Base-by-base conservation (phyloP, 2,329 filamentous ascomycete genomes). In the Zymoseptoria tritici region DNA sequence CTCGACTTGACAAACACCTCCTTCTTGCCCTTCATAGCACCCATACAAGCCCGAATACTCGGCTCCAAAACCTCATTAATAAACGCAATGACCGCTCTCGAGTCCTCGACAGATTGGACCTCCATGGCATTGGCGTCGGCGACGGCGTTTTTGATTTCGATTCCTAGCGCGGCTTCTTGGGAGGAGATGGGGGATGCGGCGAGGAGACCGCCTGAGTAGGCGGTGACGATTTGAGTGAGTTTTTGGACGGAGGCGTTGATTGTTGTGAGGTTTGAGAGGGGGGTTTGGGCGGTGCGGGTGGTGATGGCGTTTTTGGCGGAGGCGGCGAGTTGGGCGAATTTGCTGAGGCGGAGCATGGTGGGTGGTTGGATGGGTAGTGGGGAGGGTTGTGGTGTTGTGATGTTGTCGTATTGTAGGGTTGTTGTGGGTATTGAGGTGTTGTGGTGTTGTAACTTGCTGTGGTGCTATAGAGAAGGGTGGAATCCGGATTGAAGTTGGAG, bases 301-400 rank as follows among this genome's bases (percentile, higher is more conserved):
- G 58, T 61, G 49, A 66, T 51, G 36, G 64, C 65, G 42, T 54
- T 57, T 57, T 67, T 67, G 58, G 64, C 65, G 4, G 58, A 60
- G 36, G 62, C 61, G 4, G 64, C 64, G 13, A 60, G 49, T 42
- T 66, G 54, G 58, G 62, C 57, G 57, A 65, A 62, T 24, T 64
- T 65, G 57, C 60, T 61, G 54, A 67, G 57, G 54, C 62, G 61
- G 13, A 66, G 29, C 64, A 66, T 66, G 13, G 19, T 55, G 86
- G 16, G 36, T 13, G 2, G 36, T 24, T 24, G 3, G 22, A 4
- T 24, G 22, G 22, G 22, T 24, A 22, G 2, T 22, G 21, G 4
- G 21, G 4, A 22, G 36, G 2, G 16, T 4, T 42, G 36, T 46
- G 36, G 13, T 7, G 11, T 11, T 13, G 36, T 46, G 36, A 16